phyloP scores from a whole-genome alignment of 179 eudicot species.

The Spinacia oleracea region DNA sequence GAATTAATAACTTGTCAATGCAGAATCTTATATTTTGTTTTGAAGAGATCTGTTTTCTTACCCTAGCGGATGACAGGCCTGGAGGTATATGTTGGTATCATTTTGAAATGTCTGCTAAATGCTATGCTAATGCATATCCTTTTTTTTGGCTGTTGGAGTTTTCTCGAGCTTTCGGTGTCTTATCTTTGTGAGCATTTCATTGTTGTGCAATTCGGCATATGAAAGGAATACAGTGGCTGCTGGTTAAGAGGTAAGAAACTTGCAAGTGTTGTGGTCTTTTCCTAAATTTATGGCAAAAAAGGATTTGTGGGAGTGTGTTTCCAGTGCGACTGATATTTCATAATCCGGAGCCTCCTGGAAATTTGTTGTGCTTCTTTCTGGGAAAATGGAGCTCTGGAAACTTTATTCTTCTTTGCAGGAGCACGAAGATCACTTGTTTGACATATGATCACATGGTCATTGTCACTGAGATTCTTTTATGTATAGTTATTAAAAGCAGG shows the following conservation, averaged over 20 bases:
- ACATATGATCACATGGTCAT: background rate
- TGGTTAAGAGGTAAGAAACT: background rate
- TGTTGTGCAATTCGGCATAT: background rate
- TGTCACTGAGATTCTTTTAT: background rate
- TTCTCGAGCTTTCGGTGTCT: conserved; percentile 2
- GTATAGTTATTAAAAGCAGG: background rate
- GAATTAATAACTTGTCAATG: background rate
- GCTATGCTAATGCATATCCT: background rate
- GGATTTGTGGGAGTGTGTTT: background rate
- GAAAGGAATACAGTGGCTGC: background rate
- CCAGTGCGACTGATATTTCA: background rate
- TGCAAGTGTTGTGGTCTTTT: background rate
- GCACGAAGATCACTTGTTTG: background rate
- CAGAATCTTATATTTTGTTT: background rate
- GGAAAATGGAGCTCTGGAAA: background rate
- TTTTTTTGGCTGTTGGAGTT: background rate
- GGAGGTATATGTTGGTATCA: background rate
- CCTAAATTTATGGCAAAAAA: background rate
- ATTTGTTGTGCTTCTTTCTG: background rate
- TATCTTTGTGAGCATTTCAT: background rate
- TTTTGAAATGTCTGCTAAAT: background rate
- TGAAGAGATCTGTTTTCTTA: background rate
- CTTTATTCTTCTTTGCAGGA: background rate
- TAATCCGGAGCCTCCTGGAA: background rate
- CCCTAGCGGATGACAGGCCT: background rate